Evolutionary conservation across 441 rosid species (phyloP).

Genomic region (Melastoma candidum): DNA sequence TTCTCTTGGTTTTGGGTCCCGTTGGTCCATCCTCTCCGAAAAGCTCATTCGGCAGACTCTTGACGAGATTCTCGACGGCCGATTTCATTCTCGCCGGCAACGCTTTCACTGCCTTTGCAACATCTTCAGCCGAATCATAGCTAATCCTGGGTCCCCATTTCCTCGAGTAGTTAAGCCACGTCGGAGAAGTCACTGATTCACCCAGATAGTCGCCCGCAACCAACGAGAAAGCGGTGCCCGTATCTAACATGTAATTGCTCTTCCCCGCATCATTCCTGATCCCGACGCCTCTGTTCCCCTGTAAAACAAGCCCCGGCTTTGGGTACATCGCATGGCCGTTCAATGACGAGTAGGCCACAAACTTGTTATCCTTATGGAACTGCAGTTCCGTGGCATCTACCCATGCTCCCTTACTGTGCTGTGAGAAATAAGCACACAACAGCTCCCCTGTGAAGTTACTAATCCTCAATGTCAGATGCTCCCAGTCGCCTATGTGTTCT

Average conservation of each 20-base stretch:
- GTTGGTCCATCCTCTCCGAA: constrained; percentile 88
- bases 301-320: constrained; percentile 6
- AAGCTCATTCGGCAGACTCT: constrained; percentile 49
- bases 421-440: constrained; percentile 7
- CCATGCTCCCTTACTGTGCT: constrained; percentile 14
- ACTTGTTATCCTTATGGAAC: constrained; percentile 8
- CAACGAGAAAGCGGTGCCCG: neutral
- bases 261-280: constrained; percentile 13
- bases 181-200: too few species aligned
- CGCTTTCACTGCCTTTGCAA: constrained; percentile 33
- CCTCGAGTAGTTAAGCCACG: constrained; percentile 17
- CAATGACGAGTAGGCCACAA: constrained; percentile 12
- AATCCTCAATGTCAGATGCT: constrained; percentile 14
- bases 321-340: constrained; percentile 12
- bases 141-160: constrained; percentile 77
- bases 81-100: constrained; percentile 48
- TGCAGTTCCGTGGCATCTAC: constrained; percentile 12
- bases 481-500: constrained; percentile 14
- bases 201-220: constrained; percentile 22
- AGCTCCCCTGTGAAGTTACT: constrained; percentile 16
- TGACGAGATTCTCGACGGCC: constrained; percentile 35
- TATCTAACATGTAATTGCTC: constrained; percentile 2
- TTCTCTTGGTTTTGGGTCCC: constrained; percentile 63
- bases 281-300: constrained; percentile 4
- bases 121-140: constrained; percentile 36